phyloP scores from a whole-genome alignment of 1,284 basidiomycete genomes.

The Rhodotorula sp. region DNA sequence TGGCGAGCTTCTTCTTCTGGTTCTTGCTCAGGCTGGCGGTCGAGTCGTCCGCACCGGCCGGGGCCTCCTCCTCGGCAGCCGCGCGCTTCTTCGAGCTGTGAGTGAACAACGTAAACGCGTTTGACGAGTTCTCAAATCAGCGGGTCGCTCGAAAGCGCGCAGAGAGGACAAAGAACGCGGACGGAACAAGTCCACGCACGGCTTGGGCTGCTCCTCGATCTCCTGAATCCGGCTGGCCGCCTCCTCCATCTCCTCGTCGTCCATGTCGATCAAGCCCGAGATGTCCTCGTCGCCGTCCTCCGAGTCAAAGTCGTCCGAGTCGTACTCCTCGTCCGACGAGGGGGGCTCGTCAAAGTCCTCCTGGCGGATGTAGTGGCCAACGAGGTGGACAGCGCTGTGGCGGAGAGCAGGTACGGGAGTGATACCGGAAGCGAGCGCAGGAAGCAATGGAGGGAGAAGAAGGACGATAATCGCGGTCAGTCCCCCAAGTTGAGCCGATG shows the following conservation, averaged over 20 bases:
- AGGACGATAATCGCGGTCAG: neutral
- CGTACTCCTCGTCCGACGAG: constrained; percentile 52
- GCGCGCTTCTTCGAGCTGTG: constrained; percentile 40
- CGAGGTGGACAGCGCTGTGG: constrained; percentile 65
- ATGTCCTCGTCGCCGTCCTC: constrained; percentile 26
- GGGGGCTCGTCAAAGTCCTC: constrained; percentile 51
- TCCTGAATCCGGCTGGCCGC: constrained; percentile 63
- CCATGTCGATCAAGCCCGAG: constrained; percentile 31
- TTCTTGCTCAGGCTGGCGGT: constrained; percentile 51
- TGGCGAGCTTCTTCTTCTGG: constrained; percentile 64
- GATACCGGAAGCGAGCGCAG: neutral
- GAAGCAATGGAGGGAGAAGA: constrained; percentile 15
- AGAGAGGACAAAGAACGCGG: neutral
- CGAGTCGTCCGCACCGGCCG: constrained; percentile 33
- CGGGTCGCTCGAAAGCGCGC: neutral
- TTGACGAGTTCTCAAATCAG: neutral
- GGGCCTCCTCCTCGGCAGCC: constrained; percentile 23
- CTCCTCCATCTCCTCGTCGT: constrained; percentile 29
- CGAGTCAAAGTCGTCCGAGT: constrained; percentile 56
- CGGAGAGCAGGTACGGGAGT: constrained; percentile 5
- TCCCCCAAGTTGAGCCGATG: neutral
- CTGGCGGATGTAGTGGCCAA: constrained; percentile 77
- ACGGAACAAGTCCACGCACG: constrained; percentile 13
- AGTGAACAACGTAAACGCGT: too few relatives aligned
- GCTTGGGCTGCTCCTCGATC: constrained; percentile 48